Conservation (phyloP, 352 stramenopile genomes). For the Phytopythium delawarense region DNA sequence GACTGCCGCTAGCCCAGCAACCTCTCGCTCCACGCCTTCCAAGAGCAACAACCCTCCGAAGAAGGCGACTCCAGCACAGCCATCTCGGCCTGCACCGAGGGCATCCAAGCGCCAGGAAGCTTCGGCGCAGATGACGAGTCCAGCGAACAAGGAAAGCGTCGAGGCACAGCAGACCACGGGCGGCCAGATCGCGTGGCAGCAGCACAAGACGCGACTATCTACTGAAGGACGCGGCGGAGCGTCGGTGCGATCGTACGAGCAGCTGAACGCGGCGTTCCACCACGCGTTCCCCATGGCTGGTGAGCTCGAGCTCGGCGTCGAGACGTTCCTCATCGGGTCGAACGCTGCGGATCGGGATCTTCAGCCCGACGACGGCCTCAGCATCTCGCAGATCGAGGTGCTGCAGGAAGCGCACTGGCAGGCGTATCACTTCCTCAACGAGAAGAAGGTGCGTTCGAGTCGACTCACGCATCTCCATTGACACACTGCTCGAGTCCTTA, state of each 20-base stretch:
- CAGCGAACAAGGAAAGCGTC: not conserved
- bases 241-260: constrained; percentile 33
- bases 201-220: not conserved
- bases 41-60: not conserved
- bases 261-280: constrained; percentile 52
- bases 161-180: not conserved
- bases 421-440: constrained; percentile 77
- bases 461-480: not conserved
- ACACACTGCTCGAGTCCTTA: not conserved
- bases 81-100: not conserved
- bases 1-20: not conserved
- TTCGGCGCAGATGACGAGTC: not conserved
- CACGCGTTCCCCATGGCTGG: constrained; percentile 63
- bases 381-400: constrained; percentile 79
- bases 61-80: not conserved
- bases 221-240: not conserved
- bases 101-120: not conserved
- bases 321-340: constrained; percentile 73
- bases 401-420: constrained; percentile 80
- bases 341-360: constrained; percentile 34
- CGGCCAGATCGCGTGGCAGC: not conserved
- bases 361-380: constrained; percentile 50
- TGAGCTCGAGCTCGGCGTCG: constrained; percentile 69
- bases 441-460: constrained; percentile 57
- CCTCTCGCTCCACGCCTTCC: not conserved